These are phyloP conservation scores for Citrus trifoliata DNA, from an alignment of 345 rosid species.

Conservation along the genomic window DNA sequence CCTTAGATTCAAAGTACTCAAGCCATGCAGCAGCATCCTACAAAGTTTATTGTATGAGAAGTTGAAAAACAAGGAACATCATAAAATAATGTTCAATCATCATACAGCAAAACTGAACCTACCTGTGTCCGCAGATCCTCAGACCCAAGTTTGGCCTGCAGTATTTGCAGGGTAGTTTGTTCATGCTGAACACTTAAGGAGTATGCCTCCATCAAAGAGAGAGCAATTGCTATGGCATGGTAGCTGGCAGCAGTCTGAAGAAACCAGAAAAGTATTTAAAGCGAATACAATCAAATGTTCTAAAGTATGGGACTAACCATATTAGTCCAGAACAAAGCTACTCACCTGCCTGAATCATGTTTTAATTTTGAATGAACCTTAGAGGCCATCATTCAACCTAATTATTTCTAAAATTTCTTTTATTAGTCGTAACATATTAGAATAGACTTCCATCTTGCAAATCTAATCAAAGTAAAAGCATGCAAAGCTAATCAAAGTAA, in stretches of 20 bases:
- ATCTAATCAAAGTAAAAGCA: neutral
- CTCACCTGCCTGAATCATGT: neutral
- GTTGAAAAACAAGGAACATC: neutral
- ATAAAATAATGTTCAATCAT: conserved; percentile 3
- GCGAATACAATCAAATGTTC: too few species aligned
- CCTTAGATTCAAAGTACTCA: conserved; percentile 92
- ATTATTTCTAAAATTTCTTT: neutral
- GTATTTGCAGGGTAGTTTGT: conserved; percentile 92
- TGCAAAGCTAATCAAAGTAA: neutral
- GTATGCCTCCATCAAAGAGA: conserved; percentile 91
- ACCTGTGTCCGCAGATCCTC: conserved; percentile 98
- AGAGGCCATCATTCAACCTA: neutral
- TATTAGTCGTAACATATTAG: neutral
- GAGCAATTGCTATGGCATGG: conserved; percentile 99
- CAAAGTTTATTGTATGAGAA: conserved; percentile 1
- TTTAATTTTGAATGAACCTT: neutral
- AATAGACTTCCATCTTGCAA: neutral
- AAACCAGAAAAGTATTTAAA: conserved; percentile 16
- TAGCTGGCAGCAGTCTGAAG: conserved; percentile 97
- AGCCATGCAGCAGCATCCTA: conserved; percentile 99
- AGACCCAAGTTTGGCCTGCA: conserved; percentile 86
- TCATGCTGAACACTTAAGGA: conserved; percentile 97
- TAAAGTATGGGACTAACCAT: neutral
- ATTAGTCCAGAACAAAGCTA: neutral
- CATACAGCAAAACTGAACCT: conserved; percentile 4